Conservation (phyloP, 306 rosid genomes). For the Gleditsia sinensis region DNA sequence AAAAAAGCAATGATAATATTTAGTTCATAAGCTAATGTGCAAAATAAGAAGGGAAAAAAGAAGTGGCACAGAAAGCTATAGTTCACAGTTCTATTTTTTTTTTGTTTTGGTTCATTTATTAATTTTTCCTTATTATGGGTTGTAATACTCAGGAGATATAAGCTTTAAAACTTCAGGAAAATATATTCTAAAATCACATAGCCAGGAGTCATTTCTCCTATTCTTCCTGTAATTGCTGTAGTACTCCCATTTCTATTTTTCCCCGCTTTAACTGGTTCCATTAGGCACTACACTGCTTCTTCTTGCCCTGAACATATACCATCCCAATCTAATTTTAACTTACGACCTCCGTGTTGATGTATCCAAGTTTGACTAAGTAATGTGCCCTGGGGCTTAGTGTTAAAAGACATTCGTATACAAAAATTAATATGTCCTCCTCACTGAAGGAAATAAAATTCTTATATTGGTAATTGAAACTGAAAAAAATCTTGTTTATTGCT, state of each 20-base stretch:
- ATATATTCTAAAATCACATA: slow-evolving; percentile 6
- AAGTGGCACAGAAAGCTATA: background rate
- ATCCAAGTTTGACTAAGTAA: background rate
- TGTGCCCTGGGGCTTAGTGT: background rate
- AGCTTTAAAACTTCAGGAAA: slow-evolving; percentile 26
- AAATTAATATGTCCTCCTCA: background rate
- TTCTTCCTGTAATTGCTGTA: slow-evolving; percentile 2
- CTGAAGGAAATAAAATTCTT: slow-evolving; percentile 1
- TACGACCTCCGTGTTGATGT: background rate
- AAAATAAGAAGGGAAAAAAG: background rate
- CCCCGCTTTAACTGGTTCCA: background rate
- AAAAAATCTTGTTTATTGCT: background rate
- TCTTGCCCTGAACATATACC: background rate
- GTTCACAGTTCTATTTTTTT: slow-evolving; percentile 1
- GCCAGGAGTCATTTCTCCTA: slow-evolving; percentile 16
- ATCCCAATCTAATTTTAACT: slow-evolving; percentile 2
- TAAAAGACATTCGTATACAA: background rate
- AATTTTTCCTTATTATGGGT: slow-evolving; percentile 13
- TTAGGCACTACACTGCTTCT: background rate
- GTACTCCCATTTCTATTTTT: background rate
- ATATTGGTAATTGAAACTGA: background rate
- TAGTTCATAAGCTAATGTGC: background rate
- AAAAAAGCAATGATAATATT: too few species aligned
- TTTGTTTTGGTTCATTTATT: background rate
- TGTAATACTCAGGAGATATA: background rate